These are phyloP conservation scores for Trypanosoma rangeli DNA, from an alignment of 208 protist genomes.

Conservation along the genomic window DNA sequence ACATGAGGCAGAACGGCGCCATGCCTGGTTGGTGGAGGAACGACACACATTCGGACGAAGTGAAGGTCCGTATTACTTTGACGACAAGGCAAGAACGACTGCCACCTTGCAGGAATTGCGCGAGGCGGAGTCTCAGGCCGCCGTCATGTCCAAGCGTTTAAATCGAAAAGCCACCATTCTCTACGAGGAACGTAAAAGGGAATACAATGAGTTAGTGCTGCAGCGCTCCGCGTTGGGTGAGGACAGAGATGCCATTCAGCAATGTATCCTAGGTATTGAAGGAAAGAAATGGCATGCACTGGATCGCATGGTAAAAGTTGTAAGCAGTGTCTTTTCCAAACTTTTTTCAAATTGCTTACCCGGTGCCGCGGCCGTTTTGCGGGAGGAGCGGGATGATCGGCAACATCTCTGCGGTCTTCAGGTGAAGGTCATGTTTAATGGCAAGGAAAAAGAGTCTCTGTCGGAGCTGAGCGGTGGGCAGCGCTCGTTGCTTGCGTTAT, in stretches of 20 bases:
- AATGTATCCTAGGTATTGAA: constrained; percentile 97
- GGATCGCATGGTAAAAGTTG: constrained; percentile 94
- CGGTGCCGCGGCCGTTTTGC: constrained; percentile 90
- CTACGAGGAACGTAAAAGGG: constrained; percentile 94
- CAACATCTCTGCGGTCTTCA: constrained; percentile 91
- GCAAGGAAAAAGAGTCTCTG: constrained; percentile 97
- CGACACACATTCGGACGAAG: constrained; percentile 43
- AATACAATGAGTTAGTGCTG: constrained; percentile 96
- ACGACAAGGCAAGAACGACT: constrained; percentile 53
- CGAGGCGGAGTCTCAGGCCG: constrained; percentile 70
- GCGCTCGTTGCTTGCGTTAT: constrained; percentile 99
- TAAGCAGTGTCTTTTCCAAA: constrained; percentile 96
- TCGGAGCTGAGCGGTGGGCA: constrained; percentile 99
- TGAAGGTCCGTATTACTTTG: constrained; percentile 65
- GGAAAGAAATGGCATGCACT: constrained; percentile 98
- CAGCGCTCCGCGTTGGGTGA: constrained; percentile 93
- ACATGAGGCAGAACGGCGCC: constrained; percentile 63
- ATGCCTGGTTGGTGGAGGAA: constrained; percentile 60
- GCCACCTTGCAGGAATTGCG: constrained; percentile 69
- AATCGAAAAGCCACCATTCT: constrained; percentile 95
- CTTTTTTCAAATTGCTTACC: constrained; percentile 98
- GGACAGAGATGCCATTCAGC: constrained; percentile 96
- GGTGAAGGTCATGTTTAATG: constrained; percentile 97
- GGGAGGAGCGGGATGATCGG: constrained; percentile 81
- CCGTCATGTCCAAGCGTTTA: constrained; percentile 74